These are phyloP conservation scores for Cruciata laevipes DNA, from an alignment of 257 asterid genomes.

Conservation along the genomic window DNA sequence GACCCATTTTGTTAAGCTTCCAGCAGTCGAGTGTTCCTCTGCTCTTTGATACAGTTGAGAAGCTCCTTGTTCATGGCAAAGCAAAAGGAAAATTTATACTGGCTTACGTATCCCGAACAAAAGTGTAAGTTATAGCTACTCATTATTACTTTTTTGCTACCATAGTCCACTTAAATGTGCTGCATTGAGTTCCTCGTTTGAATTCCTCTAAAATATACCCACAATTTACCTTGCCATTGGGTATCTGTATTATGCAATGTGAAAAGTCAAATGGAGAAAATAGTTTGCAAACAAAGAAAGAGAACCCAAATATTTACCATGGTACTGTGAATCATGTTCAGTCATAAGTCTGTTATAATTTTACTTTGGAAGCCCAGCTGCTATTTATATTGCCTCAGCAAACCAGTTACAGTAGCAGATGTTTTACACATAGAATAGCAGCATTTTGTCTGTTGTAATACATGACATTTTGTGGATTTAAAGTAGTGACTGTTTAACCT, in stretches of 20 bases:
- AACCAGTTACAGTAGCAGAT: background rate
- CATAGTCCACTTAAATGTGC: background rate
- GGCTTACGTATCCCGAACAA: conserved; percentile 80
- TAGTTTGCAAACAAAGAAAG: background rate
- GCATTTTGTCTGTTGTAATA: background rate
- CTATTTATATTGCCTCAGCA: too few relatives aligned
- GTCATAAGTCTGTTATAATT: background rate
- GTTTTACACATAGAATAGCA: background rate
- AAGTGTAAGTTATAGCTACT: conserved; percentile 48
- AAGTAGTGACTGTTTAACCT: too few relatives aligned
- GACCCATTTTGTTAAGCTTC: conserved; percentile 53
- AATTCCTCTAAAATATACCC: background rate
- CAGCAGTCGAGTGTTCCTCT: conserved; percentile 76
- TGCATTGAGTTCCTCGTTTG: background rate
- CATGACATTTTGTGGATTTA: too few relatives aligned
- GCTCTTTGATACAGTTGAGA: conserved; percentile 68
- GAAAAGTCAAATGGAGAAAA: background rate
- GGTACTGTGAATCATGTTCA: background rate
- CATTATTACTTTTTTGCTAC: background rate
- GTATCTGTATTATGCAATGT: background rate
- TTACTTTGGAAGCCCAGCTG: background rate
- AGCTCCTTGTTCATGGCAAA: conserved; percentile 44
- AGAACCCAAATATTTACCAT: background rate
- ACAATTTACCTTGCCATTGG: background rate
- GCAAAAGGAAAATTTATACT: conserved; percentile 61